Percentiles rank a stretch among this genome's conserved stretches.
Evolutionary conservation across 768 basidiomycete species (phyloP).

Genomic region (Leccinum subgranulosum): DNA sequence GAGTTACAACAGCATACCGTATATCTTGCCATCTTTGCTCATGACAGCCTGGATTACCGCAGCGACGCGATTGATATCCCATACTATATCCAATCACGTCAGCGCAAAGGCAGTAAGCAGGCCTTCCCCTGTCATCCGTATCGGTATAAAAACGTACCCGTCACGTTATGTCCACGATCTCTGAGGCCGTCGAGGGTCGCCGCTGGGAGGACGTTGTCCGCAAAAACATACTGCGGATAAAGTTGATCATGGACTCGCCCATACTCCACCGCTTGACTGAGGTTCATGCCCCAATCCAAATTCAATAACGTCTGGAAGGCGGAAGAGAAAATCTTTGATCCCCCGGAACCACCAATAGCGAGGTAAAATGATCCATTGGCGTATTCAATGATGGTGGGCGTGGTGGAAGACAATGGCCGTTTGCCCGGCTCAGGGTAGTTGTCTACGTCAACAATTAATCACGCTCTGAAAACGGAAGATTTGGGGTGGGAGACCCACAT

Average conservation of each 20-base stretch:
- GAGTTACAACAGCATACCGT: conserved; percentile 44
- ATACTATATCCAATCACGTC: conserved; percentile 35
- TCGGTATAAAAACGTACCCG: conserved; percentile 39
- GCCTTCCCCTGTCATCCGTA: background rate
- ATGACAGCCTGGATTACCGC: conserved; percentile 73
- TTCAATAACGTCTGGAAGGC: conserved; percentile 79
- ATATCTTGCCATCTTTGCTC: conserved; percentile 50
- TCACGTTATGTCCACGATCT: conserved; percentile 67
- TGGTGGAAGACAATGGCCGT: conserved; percentile 84
- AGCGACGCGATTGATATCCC: conserved; percentile 67
- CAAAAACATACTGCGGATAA: conserved; percentile 58
- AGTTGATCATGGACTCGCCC: conserved; percentile 87
- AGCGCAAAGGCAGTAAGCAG: background rate
- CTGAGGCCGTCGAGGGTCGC: conserved; percentile 55
- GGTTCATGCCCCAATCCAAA: conserved; percentile 72
- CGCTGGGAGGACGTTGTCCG: conserved; percentile 59
- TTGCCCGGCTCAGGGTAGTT: conserved; percentile 90
- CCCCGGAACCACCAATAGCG: conserved; percentile 83
- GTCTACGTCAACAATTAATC: conserved; percentile 39
- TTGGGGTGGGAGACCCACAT: conserved; percentile 42
- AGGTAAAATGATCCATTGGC: conserved; percentile 69
- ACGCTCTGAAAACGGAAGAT: background rate
- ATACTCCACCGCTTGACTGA: conserved; percentile 78
- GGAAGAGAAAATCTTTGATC: conserved; percentile 78
- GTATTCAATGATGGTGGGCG: conserved; percentile 78